A percentile compares a stretch with the other conserved stretches of the same genome.
These are phyloP conservation scores for Suhomyces anneliseae DNA, from an alignment of 1,139 yeast genomes.

Conservation along the genomic window DNA sequence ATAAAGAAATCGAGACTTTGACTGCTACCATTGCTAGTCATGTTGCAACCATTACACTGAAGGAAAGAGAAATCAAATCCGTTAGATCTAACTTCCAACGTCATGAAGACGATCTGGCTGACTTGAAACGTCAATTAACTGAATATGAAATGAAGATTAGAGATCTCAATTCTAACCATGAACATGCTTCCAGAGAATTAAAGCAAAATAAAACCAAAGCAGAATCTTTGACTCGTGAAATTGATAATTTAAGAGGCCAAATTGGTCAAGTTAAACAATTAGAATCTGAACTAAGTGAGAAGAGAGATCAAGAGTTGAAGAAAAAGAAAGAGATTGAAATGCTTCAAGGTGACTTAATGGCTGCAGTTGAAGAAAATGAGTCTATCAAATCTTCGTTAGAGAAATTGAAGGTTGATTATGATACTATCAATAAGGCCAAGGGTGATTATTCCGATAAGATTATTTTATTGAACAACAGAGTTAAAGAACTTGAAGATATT, in stretches of 20 bases:
- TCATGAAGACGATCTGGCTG: conserved; percentile 14
- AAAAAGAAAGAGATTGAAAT: conserved; percentile 10
- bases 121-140: conserved; percentile 11
- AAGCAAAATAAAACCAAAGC: conserved; percentile 9
- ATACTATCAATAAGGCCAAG: conserved; percentile 25
- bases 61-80: conserved; percentile 14
- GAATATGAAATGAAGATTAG: conserved; percentile 14
- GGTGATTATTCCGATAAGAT: conserved; percentile 30
- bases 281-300: conserved; percentile 10
- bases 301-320: conserved; percentile 6
- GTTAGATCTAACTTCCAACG: conserved; percentile 13
- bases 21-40: conserved; percentile 13
- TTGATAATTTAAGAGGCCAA: conserved; percentile 10
- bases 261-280: conserved; percentile 11
- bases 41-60: conserved; percentile 10
- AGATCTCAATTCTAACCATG: conserved; percentile 10
- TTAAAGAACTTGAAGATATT: conserved; percentile 15
- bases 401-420: conserved; percentile 39
- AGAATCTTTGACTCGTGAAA: conserved; percentile 8
- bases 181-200: conserved; percentile 11
- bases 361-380: conserved; percentile 16
- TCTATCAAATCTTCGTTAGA: conserved; percentile 17
- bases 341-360: conserved; percentile 9
- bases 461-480: conserved; percentile 23
- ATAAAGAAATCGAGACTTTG: conserved; percentile 13